These are phyloP conservation scores for Piper betle DNA, from an alignment of 164 flowering plant species.

Conservation along the genomic window DNA sequence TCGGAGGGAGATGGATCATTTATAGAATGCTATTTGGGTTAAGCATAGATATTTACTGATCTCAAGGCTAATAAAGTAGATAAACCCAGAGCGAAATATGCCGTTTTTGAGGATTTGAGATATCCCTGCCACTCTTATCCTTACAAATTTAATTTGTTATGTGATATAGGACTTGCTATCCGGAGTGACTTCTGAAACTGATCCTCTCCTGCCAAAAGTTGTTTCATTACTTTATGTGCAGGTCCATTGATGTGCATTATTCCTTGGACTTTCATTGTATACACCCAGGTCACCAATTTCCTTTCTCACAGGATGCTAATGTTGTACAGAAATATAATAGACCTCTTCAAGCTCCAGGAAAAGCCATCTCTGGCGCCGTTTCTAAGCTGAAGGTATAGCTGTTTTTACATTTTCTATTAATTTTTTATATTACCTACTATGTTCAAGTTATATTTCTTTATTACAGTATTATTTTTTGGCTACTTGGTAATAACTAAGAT, in stretches of 20 bases:
- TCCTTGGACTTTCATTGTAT: not conserved
- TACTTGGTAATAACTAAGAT: no score
- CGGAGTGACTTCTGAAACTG: slow-evolving; percentile 74
- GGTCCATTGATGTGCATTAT: slow-evolving; percentile 25
- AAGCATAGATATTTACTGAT: no score
- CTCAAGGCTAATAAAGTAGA: no score
- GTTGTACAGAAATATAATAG: slow-evolving; percentile 44
- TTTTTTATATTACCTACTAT: not conserved
- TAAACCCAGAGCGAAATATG: no score
- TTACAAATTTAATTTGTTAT: not conserved
- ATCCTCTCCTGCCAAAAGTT: slow-evolving; percentile 88
- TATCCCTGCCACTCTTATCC: not conserved
- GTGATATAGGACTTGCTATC: slow-evolving; percentile 55
- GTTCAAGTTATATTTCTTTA: not conserved
- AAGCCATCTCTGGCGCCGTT: slow-evolving; percentile 80
- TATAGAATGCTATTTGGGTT: no score
- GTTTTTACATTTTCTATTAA: not conserved
- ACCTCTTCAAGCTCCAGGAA: slow-evolving; percentile 99
- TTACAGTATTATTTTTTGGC: no score
- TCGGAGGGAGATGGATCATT: no score
- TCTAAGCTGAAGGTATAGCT: slow-evolving; percentile 63
- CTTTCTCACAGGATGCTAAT: slow-evolving; percentile 1
- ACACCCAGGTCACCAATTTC: not conserved
- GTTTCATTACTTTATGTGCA: slow-evolving; percentile 79
- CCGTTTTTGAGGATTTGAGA: no score